A percentile compares a stretch with the other conserved stretches of the same genome.
These are phyloP conservation scores for Rauvolfia tetraphylla DNA, from an alignment of 257 asterid species.

Conservation along the genomic window DNA sequence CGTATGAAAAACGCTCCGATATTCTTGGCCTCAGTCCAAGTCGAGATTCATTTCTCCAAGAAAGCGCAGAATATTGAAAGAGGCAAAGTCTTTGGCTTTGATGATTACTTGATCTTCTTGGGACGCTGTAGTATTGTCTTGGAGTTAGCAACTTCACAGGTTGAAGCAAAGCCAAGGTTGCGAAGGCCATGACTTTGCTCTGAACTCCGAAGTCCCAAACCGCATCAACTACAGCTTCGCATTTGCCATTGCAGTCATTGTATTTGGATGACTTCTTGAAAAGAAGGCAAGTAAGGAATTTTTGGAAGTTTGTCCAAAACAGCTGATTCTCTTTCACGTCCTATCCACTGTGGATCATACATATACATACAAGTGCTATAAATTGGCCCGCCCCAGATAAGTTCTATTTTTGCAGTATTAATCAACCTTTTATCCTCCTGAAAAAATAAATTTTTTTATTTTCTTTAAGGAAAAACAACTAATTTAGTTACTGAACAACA, in stretches of 20 bases:
- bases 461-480: no score
- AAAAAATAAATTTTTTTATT: no score
- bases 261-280: not conserved
- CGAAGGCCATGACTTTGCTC: not conserved
- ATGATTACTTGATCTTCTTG: slow-evolving; percentile 8
- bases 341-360: no score
- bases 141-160: not conserved
- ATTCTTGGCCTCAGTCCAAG: not conserved
- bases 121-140: not conserved
- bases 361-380: no score
- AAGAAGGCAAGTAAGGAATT: not conserved
- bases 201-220: not conserved
- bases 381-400: no score
- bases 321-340: not conserved
- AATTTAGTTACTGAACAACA: no score
- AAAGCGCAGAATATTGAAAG: slow-evolving; percentile 18
- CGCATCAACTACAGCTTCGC: not conserved
- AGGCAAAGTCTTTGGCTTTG: slow-evolving; percentile 12
- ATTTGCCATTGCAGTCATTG: not conserved
- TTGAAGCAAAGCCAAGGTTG: not conserved
- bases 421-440: no score
- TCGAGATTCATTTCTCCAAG: slow-evolving; percentile 21
- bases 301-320: not conserved
- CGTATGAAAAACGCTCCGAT: not conserved
- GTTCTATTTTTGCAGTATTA: no score